Evolutionary conservation across 352 stramenopile species (phyloP), one percentile per base, ranked within the genome.

Genomic region (Phytopythium ostracodes): DNA sequence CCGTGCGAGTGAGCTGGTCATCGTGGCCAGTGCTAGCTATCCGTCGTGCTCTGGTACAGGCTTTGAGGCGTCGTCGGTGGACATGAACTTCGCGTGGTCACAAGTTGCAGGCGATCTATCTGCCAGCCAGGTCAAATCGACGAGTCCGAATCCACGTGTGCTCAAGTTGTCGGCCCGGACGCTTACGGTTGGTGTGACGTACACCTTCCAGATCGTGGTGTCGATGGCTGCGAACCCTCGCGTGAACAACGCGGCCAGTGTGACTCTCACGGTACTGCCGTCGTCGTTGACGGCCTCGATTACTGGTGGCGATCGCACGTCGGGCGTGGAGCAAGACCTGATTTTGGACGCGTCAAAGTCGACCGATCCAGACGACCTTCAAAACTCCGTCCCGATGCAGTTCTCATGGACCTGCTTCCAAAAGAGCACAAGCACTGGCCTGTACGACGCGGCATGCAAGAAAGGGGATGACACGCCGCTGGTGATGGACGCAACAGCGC

Each of bases 161-260:
- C 68, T 89, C 4, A 77, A 73, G n/a, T 59, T 89, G 4, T 77
- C 77, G 14, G 64, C 73, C 11, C 71, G 68, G 38, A 86, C 70
- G 8, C 65, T 89, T 9, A 82, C 64, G 0, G 77, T 89, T 15
- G 77, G 77, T 1, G 75, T 85, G 27, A 72, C 64, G 50, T 89
- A 89, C 62, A 66, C 83, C 20, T 89, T 89, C 50, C 68, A 77
- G n/a, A 70, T 89, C 18, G 50, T 77, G 24, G 79, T 84, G 17
- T 64, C 69, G 0, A 89, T 89, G 77, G 53, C 70, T 1, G 81
- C 61, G 38, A 84, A 78, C 18, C 15, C 55, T 0, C 75, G 66
- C 17, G 44, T 89, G n/a, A 82, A 62, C 42, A 89, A 89, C 52
- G 73, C 64, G 11, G 79, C 77, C 2, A 74, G 64, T 15, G 77